Evolutionary conservation across 1,284 basidiomycete species (phyloP).

Genomic region (Apiotrichum sp.): DNA sequence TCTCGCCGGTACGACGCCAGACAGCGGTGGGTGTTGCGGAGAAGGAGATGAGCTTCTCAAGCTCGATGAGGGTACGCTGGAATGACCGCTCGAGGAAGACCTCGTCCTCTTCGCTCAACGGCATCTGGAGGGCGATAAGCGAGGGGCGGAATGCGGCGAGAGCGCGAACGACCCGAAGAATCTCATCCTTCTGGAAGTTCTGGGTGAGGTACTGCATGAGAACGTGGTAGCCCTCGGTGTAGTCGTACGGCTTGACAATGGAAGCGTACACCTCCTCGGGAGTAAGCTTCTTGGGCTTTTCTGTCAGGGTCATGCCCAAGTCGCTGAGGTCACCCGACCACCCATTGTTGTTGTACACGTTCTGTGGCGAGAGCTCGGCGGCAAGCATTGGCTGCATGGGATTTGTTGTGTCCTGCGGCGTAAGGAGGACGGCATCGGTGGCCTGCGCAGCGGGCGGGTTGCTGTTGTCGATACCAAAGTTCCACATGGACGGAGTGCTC

Average conservation of each 20-base stretch:
- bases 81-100: slow-evolving; percentile 93
- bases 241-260: slow-evolving; percentile 52
- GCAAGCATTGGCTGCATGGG: slow-evolving; percentile 4
- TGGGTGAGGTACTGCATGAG: slow-evolving; percentile 84
- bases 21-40: slow-evolving; percentile 99
- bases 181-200: slow-evolving; percentile 94
- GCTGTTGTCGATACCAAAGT: slow-evolving; percentile 13
- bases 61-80: slow-evolving; percentile 85
- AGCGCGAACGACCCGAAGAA: slow-evolving; percentile 86
- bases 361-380: slow-evolving; percentile 4
- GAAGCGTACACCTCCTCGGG: slow-evolving; percentile 17
- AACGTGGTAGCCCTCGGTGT: slow-evolving; percentile 88
- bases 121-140: slow-evolving; percentile 93
- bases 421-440: slow-evolving; percentile 3
- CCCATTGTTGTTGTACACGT: slow-evolving; percentile 4
- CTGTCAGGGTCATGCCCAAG: not conserved
- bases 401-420: slow-evolving; percentile 4
- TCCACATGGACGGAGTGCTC: slow-evolving; percentile 17
- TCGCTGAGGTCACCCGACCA: not conserved
- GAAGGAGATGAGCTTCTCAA: slow-evolving; percentile 94
- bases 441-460: not conserved
- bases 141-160: slow-evolving; percentile 91
- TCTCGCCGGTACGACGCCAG: slow-evolving; percentile 96
- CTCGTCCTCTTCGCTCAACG: slow-evolving; percentile 84
- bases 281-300: slow-evolving; percentile 14